Base-by-base conservation (phyloP, 148 eudicot genomes). In the Fagopyrum tataricum region DNA sequence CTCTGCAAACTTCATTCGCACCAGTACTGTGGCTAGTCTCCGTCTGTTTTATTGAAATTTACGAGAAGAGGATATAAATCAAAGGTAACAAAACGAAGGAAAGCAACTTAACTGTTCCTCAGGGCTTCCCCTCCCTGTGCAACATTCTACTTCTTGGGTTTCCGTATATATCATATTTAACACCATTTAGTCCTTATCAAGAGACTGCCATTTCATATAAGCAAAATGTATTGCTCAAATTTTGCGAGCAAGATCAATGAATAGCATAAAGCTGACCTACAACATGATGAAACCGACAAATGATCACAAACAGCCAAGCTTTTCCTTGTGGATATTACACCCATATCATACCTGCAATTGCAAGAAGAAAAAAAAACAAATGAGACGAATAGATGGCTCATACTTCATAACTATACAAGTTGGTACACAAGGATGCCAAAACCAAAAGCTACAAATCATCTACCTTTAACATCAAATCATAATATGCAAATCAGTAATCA, bases 331-430 rank as follows among this genome's bases (percentile, higher is more conserved):
- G 93, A 79, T 77, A 89, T 85, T n/a, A 90, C 92, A 68, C 99
- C 97, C 84, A 96, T 90, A 77, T 92, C 87, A 83, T 87, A 96
- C 84, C 99, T 96, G 87, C 78, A 86, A 70, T 40, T 18, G 52
- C 9, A 26, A 41, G 43, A 52, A 2, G 23, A 18, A 24, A 5
- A 17, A 73, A 18, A 14, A 42, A 69, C 5, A 43, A 69, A 43
- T 18, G 37, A 44, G 52, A 70, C 7, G 4, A 5, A 43, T 20
- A n/a, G 1, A 20, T 20, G 10, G 10, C 20, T 31, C 52, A 70
- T 18, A 46, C n/a, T n/a, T n/a, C n/a, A n/a, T n/a, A 43, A 70
- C 2, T 14, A 26, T 37, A 13, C 69, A 23, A 62, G n/a, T 2
- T 4, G 14, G 18, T n/a, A 4, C 5, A 62, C 42, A 61, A 4